Evolutionary conservation across 2,329 filamentous ascomycete species (phyloP), one percentile per base, ranked within the genome.

Genomic region (Xylariaceae sp.): DNA sequence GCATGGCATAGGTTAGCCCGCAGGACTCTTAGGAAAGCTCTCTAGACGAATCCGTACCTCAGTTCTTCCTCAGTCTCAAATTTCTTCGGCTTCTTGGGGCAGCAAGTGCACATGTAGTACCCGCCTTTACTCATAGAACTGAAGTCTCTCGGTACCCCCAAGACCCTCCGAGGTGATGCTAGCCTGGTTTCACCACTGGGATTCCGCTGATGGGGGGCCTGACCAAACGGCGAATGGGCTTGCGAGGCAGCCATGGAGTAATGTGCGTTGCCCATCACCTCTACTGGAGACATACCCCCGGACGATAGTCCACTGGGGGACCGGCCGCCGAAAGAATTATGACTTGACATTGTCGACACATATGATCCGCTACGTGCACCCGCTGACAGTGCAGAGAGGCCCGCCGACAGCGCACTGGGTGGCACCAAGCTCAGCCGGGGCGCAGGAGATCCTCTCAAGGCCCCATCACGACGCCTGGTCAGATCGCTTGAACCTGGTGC

Each of bases 71-170:
- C 73, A 4, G 79, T 86, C 51, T 94, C 87, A 55, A 96, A 96
- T 57, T 94, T 94, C 64, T 94, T 95, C 2, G 89, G 89, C 65
- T 96, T 96, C 65, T 96, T 96, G 0, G 88, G 89, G 64, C 89
- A 97, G 62, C 90, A 97, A 56, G 95, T 88, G 65, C 89, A 97
- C 65, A 95, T 76, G 48, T 67, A 70, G 31, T 73, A 71, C 1
- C 65, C 54, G 5, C 56, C 70, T 41, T 74, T 71, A 17, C 76
- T 60, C 52, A 74, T 74, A n/a, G 69, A 60, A 3, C 62, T 57
- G 24, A 56, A 59, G 11, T 63, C 58, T 54, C 74, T 74, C 31
- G 68, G 61, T n/a, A 70, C 60, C 21, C 77, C 74, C 0, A 62
- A 61, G 13, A 74, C 56, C 50, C 73, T 75, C 21, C 73, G 67